These are phyloP conservation scores for Berberis thunbergii DNA, from an alignment of 164 flowering plant species.

Conservation along the genomic window DNA sequence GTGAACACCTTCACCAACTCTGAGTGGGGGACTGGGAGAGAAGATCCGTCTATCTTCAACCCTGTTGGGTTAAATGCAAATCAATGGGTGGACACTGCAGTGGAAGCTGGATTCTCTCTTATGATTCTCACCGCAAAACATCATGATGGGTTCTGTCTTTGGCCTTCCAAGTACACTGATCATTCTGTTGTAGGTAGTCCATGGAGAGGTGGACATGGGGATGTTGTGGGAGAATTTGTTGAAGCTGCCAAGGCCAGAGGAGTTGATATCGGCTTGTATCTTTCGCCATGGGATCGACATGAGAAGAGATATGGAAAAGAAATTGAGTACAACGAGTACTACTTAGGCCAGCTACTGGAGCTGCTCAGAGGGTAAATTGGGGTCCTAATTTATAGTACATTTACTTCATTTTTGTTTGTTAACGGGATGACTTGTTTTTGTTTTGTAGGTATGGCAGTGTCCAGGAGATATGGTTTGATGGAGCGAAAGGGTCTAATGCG, in stretches of 20 bases:
- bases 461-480: constrained; percentile 93
- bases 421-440: not conserved
- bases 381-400: not conserved
- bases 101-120: constrained; percentile 46
- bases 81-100: constrained; percentile 67
- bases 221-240: constrained; percentile 62
- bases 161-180: constrained; percentile 82
- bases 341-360: constrained; percentile 85
- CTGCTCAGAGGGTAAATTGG: constrained; percentile 44
- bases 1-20: constrained; percentile 86
- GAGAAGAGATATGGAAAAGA: constrained; percentile 64
- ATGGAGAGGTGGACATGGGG: constrained; percentile 73
- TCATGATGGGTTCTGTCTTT: constrained; percentile 90
- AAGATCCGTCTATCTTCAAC: constrained; percentile 55
- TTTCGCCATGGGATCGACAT: constrained; percentile 97
- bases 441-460: constrained; percentile 61
- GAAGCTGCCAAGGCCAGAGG: constrained; percentile 45
- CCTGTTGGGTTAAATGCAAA: constrained; percentile 49
- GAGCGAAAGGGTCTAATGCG: constrained; percentile 75
- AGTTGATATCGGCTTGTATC: constrained; percentile 66
- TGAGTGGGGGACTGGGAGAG: constrained; percentile 91
- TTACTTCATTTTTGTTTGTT: constrained; percentile 2
- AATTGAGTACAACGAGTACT: constrained; percentile 60
- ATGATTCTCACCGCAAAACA: constrained; percentile 87
- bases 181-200: constrained; percentile 65